phyloP scores from a whole-genome alignment of 208 protist genomes.

The Wallacemonas rigidus region DNA sequence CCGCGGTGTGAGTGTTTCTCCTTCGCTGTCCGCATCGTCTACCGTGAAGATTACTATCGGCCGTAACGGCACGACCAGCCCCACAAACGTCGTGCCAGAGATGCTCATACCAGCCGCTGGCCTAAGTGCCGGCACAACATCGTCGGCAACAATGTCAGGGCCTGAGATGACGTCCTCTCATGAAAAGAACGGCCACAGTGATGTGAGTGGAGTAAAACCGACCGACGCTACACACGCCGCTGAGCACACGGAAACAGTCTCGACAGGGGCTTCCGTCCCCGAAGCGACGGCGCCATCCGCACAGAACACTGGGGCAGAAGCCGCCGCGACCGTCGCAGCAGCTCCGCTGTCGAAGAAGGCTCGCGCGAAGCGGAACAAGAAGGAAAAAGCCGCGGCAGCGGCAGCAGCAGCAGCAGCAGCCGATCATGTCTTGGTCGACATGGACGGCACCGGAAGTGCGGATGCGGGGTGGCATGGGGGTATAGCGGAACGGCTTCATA shows the following conservation, averaged over 20 bases:
- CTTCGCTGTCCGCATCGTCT: neutral
- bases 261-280: too few relatives aligned
- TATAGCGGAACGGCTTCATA: neutral
- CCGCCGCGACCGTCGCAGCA: neutral
- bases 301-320: neutral
- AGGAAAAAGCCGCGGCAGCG: slow-evolving; percentile 22
- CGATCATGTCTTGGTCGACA: neutral
- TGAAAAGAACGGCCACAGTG: neutral
- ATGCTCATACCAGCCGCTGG: too few relatives aligned
- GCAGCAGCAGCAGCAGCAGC: slow-evolving; percentile 15
- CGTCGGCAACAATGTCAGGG: too few relatives aligned
- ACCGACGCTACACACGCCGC: too few relatives aligned
- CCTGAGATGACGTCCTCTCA: too few relatives aligned
- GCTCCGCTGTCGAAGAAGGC: slow-evolving; percentile 15
- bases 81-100: too few relatives aligned
- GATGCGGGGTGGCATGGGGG: neutral
- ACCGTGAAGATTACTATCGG: too few relatives aligned
- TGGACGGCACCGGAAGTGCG: neutral
- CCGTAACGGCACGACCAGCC: too few relatives aligned
- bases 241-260: too few relatives aligned
- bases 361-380: slow-evolving; percentile 28
- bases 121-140: neutral
- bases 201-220: neutral
- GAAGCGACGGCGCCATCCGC: neutral
- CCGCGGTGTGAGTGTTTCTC: neutral